These are phyloP conservation scores for Citrus australasica DNA, from an alignment of 345 rosid species.

Conservation along the genomic window DNA sequence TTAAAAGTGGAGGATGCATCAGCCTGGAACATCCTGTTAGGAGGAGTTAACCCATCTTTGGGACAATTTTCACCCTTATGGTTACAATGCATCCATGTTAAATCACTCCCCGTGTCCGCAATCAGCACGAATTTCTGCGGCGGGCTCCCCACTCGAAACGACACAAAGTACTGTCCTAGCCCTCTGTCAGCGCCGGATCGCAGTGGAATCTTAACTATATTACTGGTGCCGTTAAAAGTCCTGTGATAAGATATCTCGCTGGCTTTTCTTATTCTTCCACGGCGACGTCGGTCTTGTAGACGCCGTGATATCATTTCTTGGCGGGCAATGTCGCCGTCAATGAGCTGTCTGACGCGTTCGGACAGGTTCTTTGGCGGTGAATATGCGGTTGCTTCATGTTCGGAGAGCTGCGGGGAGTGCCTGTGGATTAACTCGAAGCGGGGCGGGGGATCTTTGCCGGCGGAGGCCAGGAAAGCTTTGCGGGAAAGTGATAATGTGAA, in stretches of 20 bases:
- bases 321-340: constrained; percentile 14
- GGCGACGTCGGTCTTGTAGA: neutral
- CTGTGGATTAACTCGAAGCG: constrained; percentile 14
- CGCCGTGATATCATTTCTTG: neutral
- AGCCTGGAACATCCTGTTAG: constrained; percentile 12
- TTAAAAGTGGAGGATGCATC: constrained; percentile 15
- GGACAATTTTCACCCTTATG: constrained; percentile 9
- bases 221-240: too few species aligned
- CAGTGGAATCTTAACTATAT: constrained; percentile 11
- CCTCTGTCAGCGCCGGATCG: constrained; percentile 22
- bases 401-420: constrained; percentile 12
- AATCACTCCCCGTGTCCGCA: constrained; percentile 26
- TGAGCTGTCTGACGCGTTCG: constrained; percentile 8
- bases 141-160: constrained; percentile 29
- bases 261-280: neutral
- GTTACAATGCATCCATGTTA: constrained; percentile 31
- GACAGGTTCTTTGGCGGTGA: neutral
- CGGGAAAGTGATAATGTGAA: neutral
- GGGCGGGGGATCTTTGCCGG: neutral
- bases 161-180: constrained; percentile 25
- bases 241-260: too few species aligned
- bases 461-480: neutral
- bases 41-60: neutral
- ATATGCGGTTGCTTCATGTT: neutral
- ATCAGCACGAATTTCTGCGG: constrained; percentile 24